Conservation (phyloP, 2,329 filamentous ascomycete genomes). For the Rhinocladiella mackenziei region DNA sequence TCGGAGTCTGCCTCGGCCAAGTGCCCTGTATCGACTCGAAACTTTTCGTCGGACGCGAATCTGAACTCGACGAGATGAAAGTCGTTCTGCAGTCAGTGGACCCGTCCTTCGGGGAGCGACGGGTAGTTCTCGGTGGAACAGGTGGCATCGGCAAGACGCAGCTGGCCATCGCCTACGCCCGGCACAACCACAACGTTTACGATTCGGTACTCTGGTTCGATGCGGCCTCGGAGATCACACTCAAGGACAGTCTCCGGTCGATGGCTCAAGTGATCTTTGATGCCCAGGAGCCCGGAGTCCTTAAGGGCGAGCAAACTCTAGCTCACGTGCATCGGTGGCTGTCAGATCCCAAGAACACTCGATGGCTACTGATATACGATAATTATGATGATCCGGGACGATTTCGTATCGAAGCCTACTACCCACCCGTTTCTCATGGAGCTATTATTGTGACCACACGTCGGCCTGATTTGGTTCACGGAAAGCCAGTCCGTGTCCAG, state of each 20-base stretch:
- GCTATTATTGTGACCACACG: slow-evolving; percentile 29
- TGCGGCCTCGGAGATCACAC: slow-evolving; percentile 35
- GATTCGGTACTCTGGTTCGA: slow-evolving; percentile 46
- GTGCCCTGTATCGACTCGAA: background rate
- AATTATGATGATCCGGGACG: slow-evolving; percentile 26
- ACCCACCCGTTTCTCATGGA: slow-evolving; percentile 20
- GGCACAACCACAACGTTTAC: slow-evolving; percentile 36
- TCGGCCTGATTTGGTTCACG: slow-evolving; percentile 8
- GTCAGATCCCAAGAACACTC: slow-evolving; percentile 18
- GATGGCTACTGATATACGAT: slow-evolving; percentile 30
- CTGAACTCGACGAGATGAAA: background rate
- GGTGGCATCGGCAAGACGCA: too few relatives aligned
- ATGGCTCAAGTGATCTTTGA: slow-evolving; percentile 9
- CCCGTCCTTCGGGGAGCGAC: slow-evolving; percentile 1
- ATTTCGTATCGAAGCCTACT: slow-evolving; percentile 20
- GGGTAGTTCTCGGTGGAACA: background rate
- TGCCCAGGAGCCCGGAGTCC: background rate
- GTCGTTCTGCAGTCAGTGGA: background rate
- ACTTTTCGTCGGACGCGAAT: slow-evolving; percentile 2
- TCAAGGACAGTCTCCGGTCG: slow-evolving; percentile 34
- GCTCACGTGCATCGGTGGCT: slow-evolving; percentile 25
- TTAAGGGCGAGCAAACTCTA: too few relatives aligned
- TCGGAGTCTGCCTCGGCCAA: background rate
- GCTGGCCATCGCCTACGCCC: slow-evolving; percentile 29
- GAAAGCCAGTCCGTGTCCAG: slow-evolving; percentile 9